Conservation (phyloP, 345 rosid species). For the Linum tenue region DNA sequence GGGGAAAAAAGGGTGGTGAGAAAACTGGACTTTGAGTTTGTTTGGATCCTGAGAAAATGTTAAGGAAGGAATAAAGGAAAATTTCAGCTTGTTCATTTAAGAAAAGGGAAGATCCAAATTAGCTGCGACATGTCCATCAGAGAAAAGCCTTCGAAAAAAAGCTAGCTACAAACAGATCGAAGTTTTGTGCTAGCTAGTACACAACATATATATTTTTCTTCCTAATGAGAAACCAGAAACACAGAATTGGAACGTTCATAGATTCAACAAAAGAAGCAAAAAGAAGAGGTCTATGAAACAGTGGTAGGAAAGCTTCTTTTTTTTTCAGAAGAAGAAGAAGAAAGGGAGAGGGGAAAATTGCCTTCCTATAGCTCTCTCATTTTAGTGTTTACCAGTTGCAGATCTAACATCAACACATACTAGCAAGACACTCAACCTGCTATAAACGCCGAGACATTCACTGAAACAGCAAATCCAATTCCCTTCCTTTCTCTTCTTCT, state of each 20-base stretch:
- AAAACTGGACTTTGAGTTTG: too few species aligned
- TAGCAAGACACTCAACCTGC: constrained; percentile 32
- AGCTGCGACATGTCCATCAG: constrained; percentile 13
- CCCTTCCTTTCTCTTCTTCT: constrained; percentile 1
- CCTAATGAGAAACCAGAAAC: constrained; percentile 10
- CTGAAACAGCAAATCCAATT: constrained; percentile 41
- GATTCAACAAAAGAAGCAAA: not conserved
- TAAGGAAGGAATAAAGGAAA: not conserved
- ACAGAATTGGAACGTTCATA: constrained; percentile 20
- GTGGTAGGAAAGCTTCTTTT: constrained; percentile 6
- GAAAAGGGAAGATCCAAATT: constrained; percentile 10
- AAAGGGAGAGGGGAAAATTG: not conserved
- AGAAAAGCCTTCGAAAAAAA: constrained; percentile 3
- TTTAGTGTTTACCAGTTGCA: constrained; percentile 50
- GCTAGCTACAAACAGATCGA: constrained; percentile 13
- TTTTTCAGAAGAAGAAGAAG: not conserved
- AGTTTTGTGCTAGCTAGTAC: not conserved
- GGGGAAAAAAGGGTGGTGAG: too few species aligned
- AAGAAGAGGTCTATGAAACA: constrained; percentile 22
- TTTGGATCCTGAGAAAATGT: not conserved
- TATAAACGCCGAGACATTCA: constrained; percentile 66
- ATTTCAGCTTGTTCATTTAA: not conserved
- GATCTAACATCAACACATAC: constrained; percentile 47
- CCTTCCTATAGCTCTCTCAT: constrained; percentile 15
- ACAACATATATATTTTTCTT: not conserved